A percentile compares a stretch with the other conserved stretches of the same genome.
These are phyloP conservation scores for Pyrenophora tritici-repentis DNA, from an alignment of 2,329 filamentous ascomycete genomes.

Conservation along the genomic window DNA sequence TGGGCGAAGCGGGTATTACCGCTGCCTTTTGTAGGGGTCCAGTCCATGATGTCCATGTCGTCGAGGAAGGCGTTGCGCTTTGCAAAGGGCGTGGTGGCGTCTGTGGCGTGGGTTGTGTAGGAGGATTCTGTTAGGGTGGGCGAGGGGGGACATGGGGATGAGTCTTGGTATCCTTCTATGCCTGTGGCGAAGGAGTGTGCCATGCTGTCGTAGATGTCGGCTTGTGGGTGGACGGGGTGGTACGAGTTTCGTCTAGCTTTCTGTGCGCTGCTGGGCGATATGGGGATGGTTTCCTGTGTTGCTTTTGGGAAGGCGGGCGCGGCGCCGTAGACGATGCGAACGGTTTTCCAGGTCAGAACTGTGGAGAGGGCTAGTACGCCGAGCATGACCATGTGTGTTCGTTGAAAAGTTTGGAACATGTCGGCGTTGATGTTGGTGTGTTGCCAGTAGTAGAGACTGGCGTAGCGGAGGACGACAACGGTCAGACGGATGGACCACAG, in stretches of 20 bases:
- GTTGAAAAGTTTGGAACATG: slow-evolving; percentile 46
- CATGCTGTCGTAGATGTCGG: slow-evolving; percentile 42
- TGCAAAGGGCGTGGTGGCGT: slow-evolving; percentile 30
- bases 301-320: slow-evolving; percentile 31
- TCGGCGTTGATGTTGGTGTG: slow-evolving; percentile 22
- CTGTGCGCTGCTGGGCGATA: slow-evolving; percentile 21
- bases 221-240: slow-evolving; percentile 30
- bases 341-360: slow-evolving; percentile 54
- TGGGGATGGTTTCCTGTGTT: slow-evolving; percentile 33
- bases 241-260: slow-evolving; percentile 32
- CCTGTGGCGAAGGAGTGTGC: slow-evolving; percentile 46
- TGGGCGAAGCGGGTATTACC: slow-evolving; percentile 45
- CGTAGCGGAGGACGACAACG: slow-evolving; percentile 60
- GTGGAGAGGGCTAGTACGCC: slow-evolving; percentile 37
- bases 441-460: slow-evolving; percentile 44
- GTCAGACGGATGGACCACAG: slow-evolving; percentile 71
- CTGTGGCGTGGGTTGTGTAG: slow-evolving; percentile 29
- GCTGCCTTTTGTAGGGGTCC: slow-evolving; percentile 61
- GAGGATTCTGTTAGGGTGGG: slow-evolving; percentile 38
- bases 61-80: slow-evolving; percentile 17
- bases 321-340: slow-evolving; percentile 59
- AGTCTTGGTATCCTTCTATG: slow-evolving; percentile 41
- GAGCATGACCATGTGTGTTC: slow-evolving; percentile 62
- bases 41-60: slow-evolving; percentile 70
- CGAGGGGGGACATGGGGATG: slow-evolving; percentile 35